A percentile compares a stretch with the other conserved stretches of the same genome.
Conservation (phyloP, 305 asterid species). For the Fraxinus dipetala region DNA sequence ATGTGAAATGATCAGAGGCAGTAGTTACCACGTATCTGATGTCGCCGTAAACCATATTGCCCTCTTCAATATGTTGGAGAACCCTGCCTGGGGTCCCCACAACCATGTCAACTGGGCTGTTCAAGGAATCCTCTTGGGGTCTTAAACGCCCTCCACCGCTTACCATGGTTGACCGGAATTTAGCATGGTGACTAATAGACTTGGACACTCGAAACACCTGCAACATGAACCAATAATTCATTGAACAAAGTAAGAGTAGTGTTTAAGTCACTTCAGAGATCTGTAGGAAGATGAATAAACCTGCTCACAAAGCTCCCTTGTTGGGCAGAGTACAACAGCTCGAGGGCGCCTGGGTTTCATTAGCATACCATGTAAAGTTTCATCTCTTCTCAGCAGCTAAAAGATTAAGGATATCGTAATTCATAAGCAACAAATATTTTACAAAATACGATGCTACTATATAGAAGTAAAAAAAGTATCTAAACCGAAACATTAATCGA, state of each 20-base stretch:
- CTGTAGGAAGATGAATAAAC: conserved; percentile 28
- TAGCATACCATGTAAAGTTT: conserved; percentile 71
- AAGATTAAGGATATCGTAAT: conserved; percentile 12
- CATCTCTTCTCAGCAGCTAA: conserved; percentile 84
- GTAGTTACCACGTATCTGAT: conserved; percentile 76
- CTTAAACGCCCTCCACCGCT: conserved; percentile 96
- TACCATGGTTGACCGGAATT: conserved; percentile 94
- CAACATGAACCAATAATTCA: conserved; percentile 18
- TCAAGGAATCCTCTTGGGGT: conserved; percentile 93
- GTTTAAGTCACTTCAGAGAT: conserved; percentile 13
- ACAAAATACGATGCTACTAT: conserved; percentile 12
- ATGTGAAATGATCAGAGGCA: neutral
- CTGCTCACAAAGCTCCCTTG: conserved; percentile 99
- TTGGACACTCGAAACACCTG: conserved; percentile 91
- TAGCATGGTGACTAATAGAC: conserved; percentile 81
- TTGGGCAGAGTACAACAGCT: conserved; percentile 89
- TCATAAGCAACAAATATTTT: neutral
- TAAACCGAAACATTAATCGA: neutral
- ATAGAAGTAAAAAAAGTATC: neutral
- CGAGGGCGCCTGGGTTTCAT: conserved; percentile 98
- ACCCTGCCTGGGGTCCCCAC: conserved; percentile 99
- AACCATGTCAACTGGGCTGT: conserved; percentile 87
- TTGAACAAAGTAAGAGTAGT: neutral
- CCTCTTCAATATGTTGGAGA: conserved; percentile 93
- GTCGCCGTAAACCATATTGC: conserved; percentile 95